A percentile compares a stretch with the other conserved stretches of the same genome.
phyloP scores from a whole-genome alignment of 441 rosid species.

The Brassica hybrid region DNA sequence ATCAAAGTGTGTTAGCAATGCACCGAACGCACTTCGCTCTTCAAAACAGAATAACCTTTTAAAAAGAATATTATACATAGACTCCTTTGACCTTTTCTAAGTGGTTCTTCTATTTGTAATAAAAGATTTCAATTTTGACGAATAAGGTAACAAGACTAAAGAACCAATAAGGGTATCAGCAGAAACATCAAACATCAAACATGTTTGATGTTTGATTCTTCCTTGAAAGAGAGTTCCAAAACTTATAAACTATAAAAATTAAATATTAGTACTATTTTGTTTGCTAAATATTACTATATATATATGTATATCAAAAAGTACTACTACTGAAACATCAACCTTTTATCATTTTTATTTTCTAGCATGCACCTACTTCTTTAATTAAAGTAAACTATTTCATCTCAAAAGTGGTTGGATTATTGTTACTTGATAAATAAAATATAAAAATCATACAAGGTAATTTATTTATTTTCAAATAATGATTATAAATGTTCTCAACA shows the following conservation, averaged over 20 bases:
- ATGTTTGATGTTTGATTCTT: not conserved
- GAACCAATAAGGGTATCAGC: not conserved
- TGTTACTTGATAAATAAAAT: not conserved
- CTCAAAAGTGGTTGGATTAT: constrained; percentile 19
- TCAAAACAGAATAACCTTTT: constrained; percentile 6
- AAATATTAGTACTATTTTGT: not conserved
- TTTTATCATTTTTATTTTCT: no score
- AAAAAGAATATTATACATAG: not conserved
- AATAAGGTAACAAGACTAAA: constrained; percentile 15
- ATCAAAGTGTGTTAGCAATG: constrained; percentile 21
- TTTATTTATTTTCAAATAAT: not conserved
- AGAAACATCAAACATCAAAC: no score
- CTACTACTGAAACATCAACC: not conserved
- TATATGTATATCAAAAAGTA: constrained; percentile 1
- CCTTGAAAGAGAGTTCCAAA: constrained; percentile 5
- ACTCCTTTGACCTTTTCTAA: constrained; percentile 29
- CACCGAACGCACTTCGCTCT: constrained; percentile 39
- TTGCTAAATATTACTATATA: not conserved
- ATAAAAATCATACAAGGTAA: constrained; percentile 8
- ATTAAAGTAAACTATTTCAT: not conserved
- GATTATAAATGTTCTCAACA: no score
- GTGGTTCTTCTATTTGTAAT: constrained; percentile 17
- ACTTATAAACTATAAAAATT: not conserved
- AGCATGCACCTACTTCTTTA: not conserved
- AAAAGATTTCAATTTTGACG: constrained; percentile 14